These are phyloP conservation scores for Venustampulla echinocandica DNA, from an alignment of 495 filamentous ascomycete species.

Conservation along the genomic window DNA sequence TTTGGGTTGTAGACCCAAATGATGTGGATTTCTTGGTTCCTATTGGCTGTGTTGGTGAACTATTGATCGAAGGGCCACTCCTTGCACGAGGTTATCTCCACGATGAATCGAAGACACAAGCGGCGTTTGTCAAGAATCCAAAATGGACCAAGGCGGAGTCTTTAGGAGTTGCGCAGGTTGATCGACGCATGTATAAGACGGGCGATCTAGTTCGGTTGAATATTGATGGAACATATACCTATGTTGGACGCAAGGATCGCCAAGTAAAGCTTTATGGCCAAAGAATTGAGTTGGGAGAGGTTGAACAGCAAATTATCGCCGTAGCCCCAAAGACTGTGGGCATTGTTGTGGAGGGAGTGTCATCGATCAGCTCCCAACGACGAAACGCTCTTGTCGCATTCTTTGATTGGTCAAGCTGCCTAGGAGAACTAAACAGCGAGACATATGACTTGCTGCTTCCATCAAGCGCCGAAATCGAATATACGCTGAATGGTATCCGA, in stretches of 20 bases:
- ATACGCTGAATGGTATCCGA: too few species aligned
- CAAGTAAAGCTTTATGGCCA: slow-evolving; percentile 28
- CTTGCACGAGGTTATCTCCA: slow-evolving; percentile 42
- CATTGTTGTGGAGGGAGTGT: too few species aligned
- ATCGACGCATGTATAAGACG: slow-evolving; percentile 55
- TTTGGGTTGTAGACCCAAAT: slow-evolving; percentile 49
- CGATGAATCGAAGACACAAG: slow-evolving; percentile 3
- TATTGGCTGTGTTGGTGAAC: slow-evolving; percentile 49
- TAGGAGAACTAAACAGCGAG: too few species aligned
- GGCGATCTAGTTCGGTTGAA: slow-evolving; percentile 17
- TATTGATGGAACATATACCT: slow-evolving; percentile 34
- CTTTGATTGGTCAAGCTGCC: too few species aligned
- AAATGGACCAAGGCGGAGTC: too few species aligned
- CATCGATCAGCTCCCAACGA: too few species aligned
- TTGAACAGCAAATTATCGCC: slow-evolving; percentile 40
- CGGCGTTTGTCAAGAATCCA: slow-evolving; percentile 25
- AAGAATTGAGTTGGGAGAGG: slow-evolving; percentile 26
- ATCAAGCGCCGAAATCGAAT: too few species aligned
- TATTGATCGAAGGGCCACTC: slow-evolving; percentile 51
- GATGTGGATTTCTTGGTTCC: slow-evolving; percentile 45
- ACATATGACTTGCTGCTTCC: too few species aligned
- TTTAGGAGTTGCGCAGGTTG: slow-evolving; percentile 32
- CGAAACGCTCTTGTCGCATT: too few species aligned
- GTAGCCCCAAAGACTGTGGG: too few species aligned
- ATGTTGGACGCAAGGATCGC: slow-evolving; percentile 22